Evolutionary conservation across 805 yeast genomes (phyloP).

Genomic region (Cyberlindnera veronae): DNA sequence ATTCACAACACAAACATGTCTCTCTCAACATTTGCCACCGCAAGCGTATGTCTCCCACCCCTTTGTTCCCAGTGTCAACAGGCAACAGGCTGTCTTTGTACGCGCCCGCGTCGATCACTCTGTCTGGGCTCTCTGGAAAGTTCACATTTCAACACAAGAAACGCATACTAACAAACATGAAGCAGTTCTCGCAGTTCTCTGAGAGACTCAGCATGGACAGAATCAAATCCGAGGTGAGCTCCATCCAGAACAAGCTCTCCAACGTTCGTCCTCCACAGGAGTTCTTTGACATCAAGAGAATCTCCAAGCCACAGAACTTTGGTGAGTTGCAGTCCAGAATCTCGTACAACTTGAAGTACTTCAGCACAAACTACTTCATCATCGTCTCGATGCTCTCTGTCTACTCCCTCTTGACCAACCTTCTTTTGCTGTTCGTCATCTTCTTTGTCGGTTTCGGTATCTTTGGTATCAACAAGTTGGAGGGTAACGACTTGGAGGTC

Average conservation of each 20-base stretch:
- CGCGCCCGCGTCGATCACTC: neutral
- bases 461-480: constrained; percentile 70
- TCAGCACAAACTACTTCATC: constrained; percentile 78
- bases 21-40: constrained; percentile 7
- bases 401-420: constrained; percentile 85
- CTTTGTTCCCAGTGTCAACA: neutral
- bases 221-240: constrained; percentile 43
- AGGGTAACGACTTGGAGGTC: constrained; percentile 78
- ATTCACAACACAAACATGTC: constrained; percentile 2
- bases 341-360: constrained; percentile 80
- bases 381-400: constrained; percentile 69
- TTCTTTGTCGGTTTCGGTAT: constrained; percentile 70
- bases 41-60: constrained; percentile 2
- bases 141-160: neutral
- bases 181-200: constrained; percentile 38
- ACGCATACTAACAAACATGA: constrained; percentile 9
- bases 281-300: constrained; percentile 84
- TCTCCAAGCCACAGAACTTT: constrained; percentile 87
- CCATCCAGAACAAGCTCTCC: constrained; percentile 61
- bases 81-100: no score
- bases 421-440: constrained; percentile 79
- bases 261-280: constrained; percentile 87
- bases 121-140: neutral
- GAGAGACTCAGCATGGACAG: constrained; percentile 50
- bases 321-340: constrained; percentile 89